These are phyloP conservation scores for Trichoderma endophyticum DNA, from an alignment of 2,329 filamentous ascomycete species.

Conservation along the genomic window DNA sequence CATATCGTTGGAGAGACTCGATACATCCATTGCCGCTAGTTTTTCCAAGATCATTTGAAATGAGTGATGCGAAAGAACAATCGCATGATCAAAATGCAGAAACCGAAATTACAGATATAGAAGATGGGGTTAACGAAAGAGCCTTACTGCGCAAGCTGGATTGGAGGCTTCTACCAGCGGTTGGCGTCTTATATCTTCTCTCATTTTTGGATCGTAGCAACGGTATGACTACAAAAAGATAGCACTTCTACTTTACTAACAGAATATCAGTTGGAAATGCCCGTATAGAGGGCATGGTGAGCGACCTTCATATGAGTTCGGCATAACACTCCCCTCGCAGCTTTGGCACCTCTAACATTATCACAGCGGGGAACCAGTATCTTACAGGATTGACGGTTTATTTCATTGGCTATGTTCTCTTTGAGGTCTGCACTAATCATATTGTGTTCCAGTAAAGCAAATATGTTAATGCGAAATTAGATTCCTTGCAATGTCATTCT, in stretches of 20 bases:
- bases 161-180: conserved; percentile 48
- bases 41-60: neutral
- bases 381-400: conserved; percentile 64
- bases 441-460: neutral
- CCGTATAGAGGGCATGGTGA: conserved; percentile 52
- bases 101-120: neutral
- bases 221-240: conserved; percentile 39
- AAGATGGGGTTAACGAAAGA: conserved; percentile 48
- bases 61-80: neutral
- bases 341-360: neutral
- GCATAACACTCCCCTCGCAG: neutral
- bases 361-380: conserved; percentile 57
- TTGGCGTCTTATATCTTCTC: conserved; percentile 53
- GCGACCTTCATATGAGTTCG: conserved; percentile 51
- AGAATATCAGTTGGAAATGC: conserved; percentile 53
- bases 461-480: conserved; percentile 26
- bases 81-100: neutral
- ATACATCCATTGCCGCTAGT: neutral
- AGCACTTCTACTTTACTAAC: conserved; percentile 28
- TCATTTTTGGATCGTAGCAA: conserved; percentile 59
- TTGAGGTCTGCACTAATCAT: conserved; percentile 40
- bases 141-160: conserved; percentile 57
- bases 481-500: conserved; percentile 62
- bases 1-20: neutral
- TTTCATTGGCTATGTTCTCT: conserved; percentile 59